A percentile compares a stretch with the other conserved stretches of the same genome.
Conservation (phyloP, 2,329 filamentous ascomycete genomes). For the Sporothrix protearum region DNA sequence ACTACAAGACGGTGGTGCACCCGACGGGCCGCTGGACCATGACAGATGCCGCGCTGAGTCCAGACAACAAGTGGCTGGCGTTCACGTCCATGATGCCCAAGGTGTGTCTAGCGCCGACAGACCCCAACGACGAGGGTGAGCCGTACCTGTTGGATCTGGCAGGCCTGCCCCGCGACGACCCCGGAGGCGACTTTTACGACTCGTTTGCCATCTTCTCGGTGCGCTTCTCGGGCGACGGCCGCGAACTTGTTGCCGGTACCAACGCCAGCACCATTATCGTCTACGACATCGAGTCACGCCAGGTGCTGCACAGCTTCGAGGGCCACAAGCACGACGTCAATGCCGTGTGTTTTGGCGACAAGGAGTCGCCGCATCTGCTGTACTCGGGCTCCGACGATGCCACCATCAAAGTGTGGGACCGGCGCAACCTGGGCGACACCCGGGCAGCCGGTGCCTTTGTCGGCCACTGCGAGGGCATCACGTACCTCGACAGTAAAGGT, state of each 20-base stretch:
- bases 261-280: slow-evolving; percentile 76
- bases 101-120: slow-evolving; percentile 82
- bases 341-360: slow-evolving; percentile 92
- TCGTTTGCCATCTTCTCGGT: slow-evolving; percentile 78
- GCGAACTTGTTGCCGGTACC: slow-evolving; percentile 86
- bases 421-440: slow-evolving; percentile 82
- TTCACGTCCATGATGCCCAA: slow-evolving; percentile 84
- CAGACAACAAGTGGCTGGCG: slow-evolving; percentile 86
- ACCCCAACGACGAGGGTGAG: slow-evolving; percentile 75
- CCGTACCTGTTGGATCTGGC: slow-evolving; percentile 75
- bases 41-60: slow-evolving; percentile 85
- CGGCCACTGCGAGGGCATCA: slow-evolving; percentile 63
- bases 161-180: slow-evolving; percentile 39
- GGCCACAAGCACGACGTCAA: slow-evolving; percentile 91
- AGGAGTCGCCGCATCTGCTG: slow-evolving; percentile 82
- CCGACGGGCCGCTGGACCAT: slow-evolving; percentile 92
- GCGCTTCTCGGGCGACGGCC: slow-evolving; percentile 86
- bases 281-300: slow-evolving; percentile 82
- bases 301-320: slow-evolving; percentile 67
- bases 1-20: slow-evolving; percentile 86
- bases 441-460: slow-evolving; percentile 65
- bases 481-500: slow-evolving; percentile 67
- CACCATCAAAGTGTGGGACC: slow-evolving; percentile 94
- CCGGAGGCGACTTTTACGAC: slow-evolving; percentile 30
- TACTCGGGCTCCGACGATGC: slow-evolving; percentile 96